Percentiles rank a stretch among this genome's conserved stretches.
phyloP scores from a whole-genome alignment of 352 stramenopile species.

The Globisporangium paroecandrum region DNA sequence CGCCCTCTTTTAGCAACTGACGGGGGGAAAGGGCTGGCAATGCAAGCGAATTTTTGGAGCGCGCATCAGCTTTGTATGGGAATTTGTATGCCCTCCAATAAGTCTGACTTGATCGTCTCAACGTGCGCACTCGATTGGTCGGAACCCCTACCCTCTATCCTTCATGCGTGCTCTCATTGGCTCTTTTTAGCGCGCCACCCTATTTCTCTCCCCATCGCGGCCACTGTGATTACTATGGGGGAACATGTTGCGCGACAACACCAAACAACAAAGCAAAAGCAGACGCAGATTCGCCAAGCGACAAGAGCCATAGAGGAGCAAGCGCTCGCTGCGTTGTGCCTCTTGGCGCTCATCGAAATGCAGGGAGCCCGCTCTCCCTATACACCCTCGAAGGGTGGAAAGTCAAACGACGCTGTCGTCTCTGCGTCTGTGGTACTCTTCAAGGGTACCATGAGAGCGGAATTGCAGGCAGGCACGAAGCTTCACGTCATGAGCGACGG shows the following conservation, averaged over 20 bases:
- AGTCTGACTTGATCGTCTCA: conserved; percentile 9
- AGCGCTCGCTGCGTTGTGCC: neutral
- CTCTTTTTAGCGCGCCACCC: neutral
- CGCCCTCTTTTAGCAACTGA: neutral
- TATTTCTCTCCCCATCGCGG: neutral
- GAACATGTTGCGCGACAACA: neutral
- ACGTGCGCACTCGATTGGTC: neutral
- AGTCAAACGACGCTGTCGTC: neutral
- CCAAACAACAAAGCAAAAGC: neutral
- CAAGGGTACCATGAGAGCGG: neutral
- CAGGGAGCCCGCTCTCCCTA: neutral
- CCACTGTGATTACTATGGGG: neutral
- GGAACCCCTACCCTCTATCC: conserved; percentile 3
- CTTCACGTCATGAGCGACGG: neutral
- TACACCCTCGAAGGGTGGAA: neutral
- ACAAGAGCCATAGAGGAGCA: neutral
- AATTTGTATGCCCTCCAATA: neutral
- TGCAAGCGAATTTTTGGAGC: conserved; percentile 2
- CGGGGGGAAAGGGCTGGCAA: conserved; percentile 2
- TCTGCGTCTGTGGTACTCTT: neutral
- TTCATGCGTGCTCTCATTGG: conserved; percentile 5
- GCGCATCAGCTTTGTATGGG: neutral
- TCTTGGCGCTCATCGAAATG: neutral
- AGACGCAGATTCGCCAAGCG: neutral
- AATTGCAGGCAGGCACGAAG: neutral